Evolutionary conservation across 257 asterid genomes (phyloP).

Genomic region (Nicotiana attenuata): DNA sequence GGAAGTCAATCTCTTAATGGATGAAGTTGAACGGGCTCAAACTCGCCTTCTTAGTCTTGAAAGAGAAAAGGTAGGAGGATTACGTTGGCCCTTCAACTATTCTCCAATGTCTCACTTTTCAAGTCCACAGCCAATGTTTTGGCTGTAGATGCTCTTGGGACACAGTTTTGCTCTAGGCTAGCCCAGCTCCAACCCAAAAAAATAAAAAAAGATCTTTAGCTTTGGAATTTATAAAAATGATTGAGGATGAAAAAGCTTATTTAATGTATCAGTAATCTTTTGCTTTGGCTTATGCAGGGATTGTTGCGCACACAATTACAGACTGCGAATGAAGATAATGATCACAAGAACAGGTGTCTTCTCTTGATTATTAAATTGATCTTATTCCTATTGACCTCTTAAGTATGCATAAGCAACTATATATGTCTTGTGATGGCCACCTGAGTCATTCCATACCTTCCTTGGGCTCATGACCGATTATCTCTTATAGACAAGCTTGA

Average conservation of each 20-base stretch:
- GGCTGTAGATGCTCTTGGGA: not conserved
- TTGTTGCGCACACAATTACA: conserved; percentile 80
- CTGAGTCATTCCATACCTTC: not conserved
- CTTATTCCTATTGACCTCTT: not conserved
- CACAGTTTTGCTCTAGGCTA: not conserved
- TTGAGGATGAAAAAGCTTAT: not conserved
- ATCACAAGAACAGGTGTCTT: conserved; percentile 66
- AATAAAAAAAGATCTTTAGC: not conserved
- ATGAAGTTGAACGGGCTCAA: conserved; percentile 98
- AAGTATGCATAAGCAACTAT: not conserved
- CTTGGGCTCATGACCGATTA: not conserved
- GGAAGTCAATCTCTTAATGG: conserved; percentile 89
- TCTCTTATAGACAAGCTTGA: not conserved
- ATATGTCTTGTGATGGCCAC: not conserved
- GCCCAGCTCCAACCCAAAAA: not conserved
- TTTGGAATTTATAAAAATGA: not conserved
- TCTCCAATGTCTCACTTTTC: not conserved
- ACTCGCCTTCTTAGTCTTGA: conserved; percentile 90
- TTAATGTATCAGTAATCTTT: conserved; percentile 1
- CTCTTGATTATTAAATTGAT: conserved; percentile 8
- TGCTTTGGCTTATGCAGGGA: conserved; percentile 43
- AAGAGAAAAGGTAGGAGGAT: conserved; percentile 75
- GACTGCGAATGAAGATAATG: conserved; percentile 80
- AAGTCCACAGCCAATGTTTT: not conserved
- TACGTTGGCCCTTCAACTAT: not conserved